These are phyloP conservation scores for Jacaranda copaia DNA, from an alignment of 257 asterid species.

Conservation along the genomic window DNA sequence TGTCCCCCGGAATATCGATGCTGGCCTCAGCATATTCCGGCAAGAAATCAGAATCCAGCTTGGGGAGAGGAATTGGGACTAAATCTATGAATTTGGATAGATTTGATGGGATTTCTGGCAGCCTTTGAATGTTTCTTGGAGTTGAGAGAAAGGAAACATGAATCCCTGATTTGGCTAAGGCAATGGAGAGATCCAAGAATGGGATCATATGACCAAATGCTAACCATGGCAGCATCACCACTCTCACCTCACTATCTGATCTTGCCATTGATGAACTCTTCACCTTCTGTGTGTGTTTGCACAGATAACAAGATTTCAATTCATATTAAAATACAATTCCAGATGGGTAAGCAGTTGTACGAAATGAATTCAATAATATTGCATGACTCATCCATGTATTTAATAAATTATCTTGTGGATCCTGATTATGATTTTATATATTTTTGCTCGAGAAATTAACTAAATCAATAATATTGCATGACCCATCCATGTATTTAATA, in stretches of 20 bases:
- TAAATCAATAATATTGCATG: too few relatives aligned
- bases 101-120: conserved; percentile 35
- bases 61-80: conserved; percentile 30
- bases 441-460: too few relatives aligned
- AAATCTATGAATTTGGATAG: conserved; percentile 1
- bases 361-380: too few relatives aligned
- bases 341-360: too few relatives aligned
- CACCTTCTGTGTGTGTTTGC: too few relatives aligned
- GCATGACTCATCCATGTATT: too few relatives aligned
- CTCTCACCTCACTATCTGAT: conserved; percentile 25
- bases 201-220: conserved; percentile 55
- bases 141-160: conserved; percentile 42
- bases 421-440: too few relatives aligned
- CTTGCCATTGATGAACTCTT: background rate
- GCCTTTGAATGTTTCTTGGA: conserved; percentile 41
- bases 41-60: conserved; percentile 23
- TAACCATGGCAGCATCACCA: conserved; percentile 50
- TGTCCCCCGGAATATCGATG: conserved; percentile 31
- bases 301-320: too few relatives aligned
- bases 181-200: conserved; percentile 44
- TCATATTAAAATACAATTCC: too few relatives aligned
- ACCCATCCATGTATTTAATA: too few relatives aligned
- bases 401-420: too few relatives aligned
- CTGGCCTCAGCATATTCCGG: conserved; percentile 48
- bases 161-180: conserved; percentile 44